Conservation (phyloP, 495 filamentous ascomycete genomes). For the Endocarpon pusillum region DNA sequence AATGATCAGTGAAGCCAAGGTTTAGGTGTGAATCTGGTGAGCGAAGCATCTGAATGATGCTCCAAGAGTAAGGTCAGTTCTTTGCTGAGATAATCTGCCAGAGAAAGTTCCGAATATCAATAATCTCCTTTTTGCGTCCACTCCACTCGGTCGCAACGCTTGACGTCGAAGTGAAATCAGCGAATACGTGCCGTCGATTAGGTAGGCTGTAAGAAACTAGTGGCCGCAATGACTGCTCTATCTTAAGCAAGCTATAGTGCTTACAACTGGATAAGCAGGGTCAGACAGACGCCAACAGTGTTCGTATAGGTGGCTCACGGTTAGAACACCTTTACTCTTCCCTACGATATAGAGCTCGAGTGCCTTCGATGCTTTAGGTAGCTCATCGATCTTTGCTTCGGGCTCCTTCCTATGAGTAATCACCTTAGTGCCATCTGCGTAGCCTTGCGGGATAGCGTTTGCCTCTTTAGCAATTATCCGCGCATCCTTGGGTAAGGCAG, state of each 20-base stretch:
- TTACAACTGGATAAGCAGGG: too few species aligned
- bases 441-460: background rate
- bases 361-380: too few species aligned
- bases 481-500: background rate
- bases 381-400: background rate
- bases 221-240: background rate
- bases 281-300: too few species aligned
- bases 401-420: background rate
- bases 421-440: background rate
- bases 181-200: background rate
- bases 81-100: background rate
- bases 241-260: background rate
- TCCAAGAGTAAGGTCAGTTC: background rate
- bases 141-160: background rate
- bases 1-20: background rate
- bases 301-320: background rate
- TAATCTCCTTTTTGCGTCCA: background rate
- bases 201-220: background rate
- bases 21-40: background rate
- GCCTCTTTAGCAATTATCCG: background rate
- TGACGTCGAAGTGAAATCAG: background rate
- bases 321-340: background rate
- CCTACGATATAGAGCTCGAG: too few species aligned
- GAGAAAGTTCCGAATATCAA: background rate
- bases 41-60: background rate